Evolutionary conservation across 257 asterid genomes (phyloP).

Genomic region (Perilla frutescens): DNA sequence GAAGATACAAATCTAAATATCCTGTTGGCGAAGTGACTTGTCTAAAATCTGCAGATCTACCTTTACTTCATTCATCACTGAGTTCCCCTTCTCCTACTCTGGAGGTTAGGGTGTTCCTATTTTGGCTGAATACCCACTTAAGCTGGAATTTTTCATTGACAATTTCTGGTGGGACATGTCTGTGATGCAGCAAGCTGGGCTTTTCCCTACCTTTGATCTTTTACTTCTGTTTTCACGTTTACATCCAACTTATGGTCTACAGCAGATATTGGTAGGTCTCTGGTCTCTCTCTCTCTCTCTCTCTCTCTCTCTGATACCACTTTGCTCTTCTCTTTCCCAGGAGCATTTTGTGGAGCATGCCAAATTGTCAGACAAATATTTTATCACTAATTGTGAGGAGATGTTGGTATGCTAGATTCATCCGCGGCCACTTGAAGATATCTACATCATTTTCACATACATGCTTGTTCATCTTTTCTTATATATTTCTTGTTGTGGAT

Average conservation of each 20-base stretch:
- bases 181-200: slow-evolving; percentile 85
- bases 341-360: slow-evolving; percentile 85
- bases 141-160: slow-evolving; percentile 29
- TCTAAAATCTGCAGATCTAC: slow-evolving; percentile 63
- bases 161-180: slow-evolving; percentile 28
- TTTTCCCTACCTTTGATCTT: slow-evolving; percentile 86
- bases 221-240: slow-evolving; percentile 73
- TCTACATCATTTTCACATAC: slow-evolving; percentile 10
- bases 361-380: slow-evolving; percentile 79
- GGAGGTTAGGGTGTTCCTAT: slow-evolving; percentile 56
- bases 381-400: slow-evolving; percentile 72
- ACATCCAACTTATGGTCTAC: slow-evolving; percentile 69
- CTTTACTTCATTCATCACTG: slow-evolving; percentile 79
- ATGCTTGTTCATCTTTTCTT: slow-evolving; percentile 4
- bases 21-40: slow-evolving; percentile 95
- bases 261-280: slow-evolving; percentile 73
- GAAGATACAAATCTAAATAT: slow-evolving; percentile 86
- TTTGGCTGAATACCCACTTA: not conserved
- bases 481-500: slow-evolving; percentile 10
- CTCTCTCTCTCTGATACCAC: not conserved
- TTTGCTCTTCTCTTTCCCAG: slow-evolving; percentile 45
- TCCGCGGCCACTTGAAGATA: slow-evolving; percentile 11
- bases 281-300: not conserved
- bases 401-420: slow-evolving; percentile 62
- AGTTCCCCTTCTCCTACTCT: slow-evolving; percentile 77